Evolutionary conservation across 2,329 filamentous ascomycete species (phyloP).

Genomic region (Colletotrichum orchidophilum): DNA sequence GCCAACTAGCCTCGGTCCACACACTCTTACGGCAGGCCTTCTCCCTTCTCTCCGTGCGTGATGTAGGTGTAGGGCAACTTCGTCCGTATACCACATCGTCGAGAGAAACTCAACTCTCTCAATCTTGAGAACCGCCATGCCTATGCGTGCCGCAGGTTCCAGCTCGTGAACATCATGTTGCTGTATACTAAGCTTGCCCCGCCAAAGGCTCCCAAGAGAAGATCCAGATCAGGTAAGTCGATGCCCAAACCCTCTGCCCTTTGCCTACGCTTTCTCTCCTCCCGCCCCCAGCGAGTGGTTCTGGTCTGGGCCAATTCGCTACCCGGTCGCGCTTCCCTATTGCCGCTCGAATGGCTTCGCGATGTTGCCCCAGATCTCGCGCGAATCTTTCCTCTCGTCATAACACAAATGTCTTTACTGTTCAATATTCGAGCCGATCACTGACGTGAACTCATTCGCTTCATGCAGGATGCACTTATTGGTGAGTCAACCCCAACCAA

Average conservation of each 20-base stretch:
- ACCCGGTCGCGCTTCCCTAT: background rate
- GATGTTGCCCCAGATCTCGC: background rate
- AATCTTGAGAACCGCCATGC: conserved; percentile 20
- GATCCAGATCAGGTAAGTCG: conserved; percentile 67
- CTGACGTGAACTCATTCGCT: conserved; percentile 37
- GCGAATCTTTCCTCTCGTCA: background rate
- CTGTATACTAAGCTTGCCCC: conserved; percentile 66
- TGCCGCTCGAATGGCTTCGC: conserved; percentile 30
- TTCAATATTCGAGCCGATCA: conserved; percentile 8
- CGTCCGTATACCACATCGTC: conserved; percentile 11
- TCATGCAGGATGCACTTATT: conserved; percentile 59
- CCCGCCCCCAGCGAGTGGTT: conserved; percentile 13
- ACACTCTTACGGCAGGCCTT: background rate
- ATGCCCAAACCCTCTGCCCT: conserved; percentile 1
- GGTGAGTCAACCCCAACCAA: conserved; percentile 49
- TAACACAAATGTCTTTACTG: conserved; percentile 4
- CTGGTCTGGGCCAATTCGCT: background rate
- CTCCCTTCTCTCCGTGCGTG: conserved; percentile 16
- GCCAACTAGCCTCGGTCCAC: conserved; percentile 31
- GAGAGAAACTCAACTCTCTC: conserved; percentile 15
- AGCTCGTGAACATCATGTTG: conserved; percentile 54
- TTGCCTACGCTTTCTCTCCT: background rate
- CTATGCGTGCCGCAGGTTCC: conserved; percentile 26
- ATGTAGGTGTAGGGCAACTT: conserved; percentile 28
- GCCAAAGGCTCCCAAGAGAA: conserved; percentile 67